phyloP scores from a whole-genome alignment of 495 filamentous ascomycete genomes.

The Arthonia radiata region DNA sequence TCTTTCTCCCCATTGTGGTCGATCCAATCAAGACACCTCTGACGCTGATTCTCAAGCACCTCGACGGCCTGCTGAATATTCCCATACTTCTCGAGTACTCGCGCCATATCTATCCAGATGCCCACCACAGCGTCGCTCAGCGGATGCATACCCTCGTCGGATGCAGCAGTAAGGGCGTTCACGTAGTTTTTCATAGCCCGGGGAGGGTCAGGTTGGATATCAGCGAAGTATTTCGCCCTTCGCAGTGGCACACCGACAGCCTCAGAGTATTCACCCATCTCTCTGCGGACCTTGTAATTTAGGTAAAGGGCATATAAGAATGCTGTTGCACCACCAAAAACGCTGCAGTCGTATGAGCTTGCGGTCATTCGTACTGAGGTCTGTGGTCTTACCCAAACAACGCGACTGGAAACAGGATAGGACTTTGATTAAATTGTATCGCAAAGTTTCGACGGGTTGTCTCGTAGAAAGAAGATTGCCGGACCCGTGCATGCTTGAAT shows the following conservation, averaged over 20 bases:
- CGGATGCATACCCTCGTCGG: slow-evolving; percentile 52
- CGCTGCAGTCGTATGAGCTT: too few species aligned
- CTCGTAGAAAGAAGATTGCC: too few species aligned
- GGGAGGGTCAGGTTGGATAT: slow-evolving; percentile 41
- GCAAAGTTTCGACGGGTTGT: too few species aligned
- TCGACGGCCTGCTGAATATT: slow-evolving; percentile 38
- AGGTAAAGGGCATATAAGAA: too few species aligned
- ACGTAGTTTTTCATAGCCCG: slow-evolving; percentile 61
- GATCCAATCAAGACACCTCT: slow-evolving; percentile 35
- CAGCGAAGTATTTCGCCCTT: slow-evolving; percentile 66
- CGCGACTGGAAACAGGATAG: too few species aligned
- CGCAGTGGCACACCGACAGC: slow-evolving; percentile 59
- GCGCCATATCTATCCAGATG: slow-evolving; percentile 57
- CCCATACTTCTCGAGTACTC: slow-evolving; percentile 50
- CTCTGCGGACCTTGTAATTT: too few species aligned
- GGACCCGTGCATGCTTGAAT: too few species aligned
- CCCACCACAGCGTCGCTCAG: slow-evolving; percentile 78
- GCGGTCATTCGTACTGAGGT: too few species aligned
- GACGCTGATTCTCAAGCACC: slow-evolving; percentile 42
- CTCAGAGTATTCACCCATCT: too few species aligned
- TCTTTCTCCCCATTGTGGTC: slow-evolving; percentile 27
- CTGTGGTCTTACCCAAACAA: too few species aligned
- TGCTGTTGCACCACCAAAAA: too few species aligned
- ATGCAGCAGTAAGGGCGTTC: slow-evolving; percentile 42
- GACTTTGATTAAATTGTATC: too few species aligned